Evolutionary conservation across 2,329 filamentous ascomycete species (phyloP).

Genomic region (Emericellopsis atlantica): DNA sequence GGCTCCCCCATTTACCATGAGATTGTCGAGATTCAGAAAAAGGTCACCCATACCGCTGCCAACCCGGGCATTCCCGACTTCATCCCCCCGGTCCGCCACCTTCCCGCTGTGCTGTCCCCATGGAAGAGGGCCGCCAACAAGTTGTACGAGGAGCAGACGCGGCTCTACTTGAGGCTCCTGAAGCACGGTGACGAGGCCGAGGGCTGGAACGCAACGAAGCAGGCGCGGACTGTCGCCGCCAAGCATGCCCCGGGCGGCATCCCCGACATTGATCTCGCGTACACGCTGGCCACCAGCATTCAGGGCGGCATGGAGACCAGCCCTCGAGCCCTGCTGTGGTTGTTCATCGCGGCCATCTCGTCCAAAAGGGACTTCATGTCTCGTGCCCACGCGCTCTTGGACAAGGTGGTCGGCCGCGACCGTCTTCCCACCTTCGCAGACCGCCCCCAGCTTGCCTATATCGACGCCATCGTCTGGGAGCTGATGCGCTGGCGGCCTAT

Average conservation of each 20-base stretch:
- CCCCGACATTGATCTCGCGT: constrained; percentile 12
- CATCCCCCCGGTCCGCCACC: constrained; percentile 24
- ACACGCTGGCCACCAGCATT: constrained; percentile 11
- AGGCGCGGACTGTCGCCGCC: constrained; percentile 16
- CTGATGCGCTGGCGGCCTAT: constrained; percentile 30
- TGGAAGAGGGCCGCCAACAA: constrained; percentile 18
- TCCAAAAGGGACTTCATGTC: constrained; percentile 7
- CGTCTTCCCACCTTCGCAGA: constrained; percentile 25
- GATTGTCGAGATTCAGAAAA: constrained; percentile 8
- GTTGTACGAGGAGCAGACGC: constrained; percentile 16
- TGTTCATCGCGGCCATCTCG: constrained; percentile 16
- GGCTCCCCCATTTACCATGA: constrained; percentile 9
- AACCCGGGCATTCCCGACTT: constrained; percentile 23
- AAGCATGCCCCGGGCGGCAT: constrained; percentile 3
- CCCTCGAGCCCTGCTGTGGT: constrained; percentile 13
- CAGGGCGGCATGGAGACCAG: constrained; percentile 14
- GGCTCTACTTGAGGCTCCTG: constrained; percentile 12
- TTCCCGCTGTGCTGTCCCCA: constrained; percentile 21
- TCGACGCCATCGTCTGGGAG: constrained; percentile 24
- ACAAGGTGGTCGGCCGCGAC: constrained; percentile 23
- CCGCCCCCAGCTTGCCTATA: constrained; percentile 23
- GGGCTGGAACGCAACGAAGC: constrained; percentile 18
- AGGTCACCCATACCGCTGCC: constrained; percentile 7
- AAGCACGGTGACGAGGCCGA: constrained; percentile 6
- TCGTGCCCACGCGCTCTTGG: constrained; percentile 26